Evolutionary conservation across 257 asterid genomes (phyloP).

Genomic region (Echites panduratus): DNA sequence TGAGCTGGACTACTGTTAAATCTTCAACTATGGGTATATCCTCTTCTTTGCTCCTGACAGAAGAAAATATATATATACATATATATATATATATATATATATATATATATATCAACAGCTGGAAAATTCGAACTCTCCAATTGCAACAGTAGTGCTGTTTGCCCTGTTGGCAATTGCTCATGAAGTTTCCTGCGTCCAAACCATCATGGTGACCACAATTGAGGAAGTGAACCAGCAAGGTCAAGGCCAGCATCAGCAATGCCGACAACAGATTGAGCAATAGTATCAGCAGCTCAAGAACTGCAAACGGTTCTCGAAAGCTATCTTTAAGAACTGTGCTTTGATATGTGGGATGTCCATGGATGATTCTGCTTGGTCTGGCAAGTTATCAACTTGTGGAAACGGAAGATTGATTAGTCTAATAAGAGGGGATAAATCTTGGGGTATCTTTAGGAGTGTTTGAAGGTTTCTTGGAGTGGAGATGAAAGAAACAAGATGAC

Average conservation of each 20-base stretch:
- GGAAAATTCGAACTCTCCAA: too few relatives aligned
- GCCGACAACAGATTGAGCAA: too few relatives aligned
- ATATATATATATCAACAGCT: too few relatives aligned
- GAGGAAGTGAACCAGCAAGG: too few relatives aligned
- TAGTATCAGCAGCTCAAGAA: too few relatives aligned
- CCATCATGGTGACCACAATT: too few relatives aligned
- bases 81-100: too few relatives aligned
- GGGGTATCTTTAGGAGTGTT: constrained; percentile 47
- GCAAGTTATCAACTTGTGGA: constrained; percentile 46
- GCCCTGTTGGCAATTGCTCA: too few relatives aligned
- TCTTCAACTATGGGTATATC: constrained; percentile 46
- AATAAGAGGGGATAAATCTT: constrained; percentile 39
- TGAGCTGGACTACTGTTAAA: constrained; percentile 57
- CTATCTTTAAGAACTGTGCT: constrained; percentile 65
- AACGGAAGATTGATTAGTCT: constrained; percentile 39
- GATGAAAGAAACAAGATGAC: constrained; percentile 66
- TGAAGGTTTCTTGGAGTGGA: constrained; percentile 75
- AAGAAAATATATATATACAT: too few relatives aligned
- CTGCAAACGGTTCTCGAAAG: constrained; percentile 1
- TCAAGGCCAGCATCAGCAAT: too few relatives aligned
- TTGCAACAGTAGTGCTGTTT: too few relatives aligned
- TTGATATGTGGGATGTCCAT: constrained; percentile 70
- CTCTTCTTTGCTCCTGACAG: constrained; percentile 16
- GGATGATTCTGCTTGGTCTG: constrained; percentile 68
- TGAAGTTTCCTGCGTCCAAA: too few relatives aligned